Percentiles rank a stretch among this genome's conserved stretches.
Conservation (phyloP, 1,284 basidiomycete species). For the Malassezia sympodialis region DNA sequence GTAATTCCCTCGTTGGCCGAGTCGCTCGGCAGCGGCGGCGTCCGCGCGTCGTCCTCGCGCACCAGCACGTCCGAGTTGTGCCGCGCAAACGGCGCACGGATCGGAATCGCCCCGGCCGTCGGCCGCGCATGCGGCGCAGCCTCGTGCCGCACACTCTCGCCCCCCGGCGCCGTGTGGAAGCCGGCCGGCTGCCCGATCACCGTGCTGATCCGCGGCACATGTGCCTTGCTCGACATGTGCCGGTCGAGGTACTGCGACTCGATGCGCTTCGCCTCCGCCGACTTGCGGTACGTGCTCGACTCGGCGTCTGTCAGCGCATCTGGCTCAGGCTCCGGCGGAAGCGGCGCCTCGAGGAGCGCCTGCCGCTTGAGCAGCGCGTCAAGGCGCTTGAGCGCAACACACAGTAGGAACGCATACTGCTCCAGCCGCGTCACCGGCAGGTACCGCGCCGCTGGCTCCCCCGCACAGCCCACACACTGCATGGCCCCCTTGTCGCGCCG, state of each 20-base stretch:
- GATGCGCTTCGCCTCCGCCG: slow-evolving; percentile 82
- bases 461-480: slow-evolving; percentile 64
- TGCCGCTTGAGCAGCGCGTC: slow-evolving; percentile 84
- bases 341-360: slow-evolving; percentile 66
- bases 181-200: slow-evolving; percentile 89
- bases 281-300: slow-evolving; percentile 62
- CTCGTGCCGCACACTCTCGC: slow-evolving; percentile 24
- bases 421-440: slow-evolving; percentile 84
- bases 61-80: slow-evolving; percentile 82
- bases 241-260: slow-evolving; percentile 75
- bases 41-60: slow-evolving; percentile 59
- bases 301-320: slow-evolving; percentile 19
- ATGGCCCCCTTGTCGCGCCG: slow-evolving; percentile 6
- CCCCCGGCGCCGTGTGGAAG: slow-evolving; percentile 21
- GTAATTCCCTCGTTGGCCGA: slow-evolving; percentile 66
- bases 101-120: slow-evolving; percentile 51
- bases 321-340: slow-evolving; percentile 1
- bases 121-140: slow-evolving; percentile 26
- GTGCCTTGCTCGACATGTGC: slow-evolving; percentile 83
- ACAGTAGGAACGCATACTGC: slow-evolving; percentile 92
- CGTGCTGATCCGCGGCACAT: slow-evolving; percentile 82
- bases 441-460: slow-evolving; percentile 54
- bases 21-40: slow-evolving; percentile 20
- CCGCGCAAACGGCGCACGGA: slow-evolving; percentile 65
- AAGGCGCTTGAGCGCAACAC: slow-evolving; percentile 83